Evolutionary conservation across 169 alveolate species (phyloP), one percentile per base, ranked within the genome.

Genomic region (Plasmodium sp.): DNA sequence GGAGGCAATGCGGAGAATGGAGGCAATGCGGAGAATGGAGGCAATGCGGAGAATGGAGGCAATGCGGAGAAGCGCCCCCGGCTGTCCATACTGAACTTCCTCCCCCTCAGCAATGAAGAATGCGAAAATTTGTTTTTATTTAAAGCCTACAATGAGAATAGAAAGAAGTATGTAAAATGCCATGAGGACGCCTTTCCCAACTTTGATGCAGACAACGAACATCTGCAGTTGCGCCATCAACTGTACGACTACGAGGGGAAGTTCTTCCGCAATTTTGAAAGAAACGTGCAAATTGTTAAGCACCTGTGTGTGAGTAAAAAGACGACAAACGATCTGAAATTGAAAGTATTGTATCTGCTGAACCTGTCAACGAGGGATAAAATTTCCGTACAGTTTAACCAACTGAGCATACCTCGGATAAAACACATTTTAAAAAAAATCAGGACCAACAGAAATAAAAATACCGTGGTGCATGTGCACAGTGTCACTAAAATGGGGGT

Each of bases 61-160:
- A 22, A 22, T 22, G 27, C 27, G 27, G 34, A 56, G 33, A 81
- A 58, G n/a, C n/a, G 43, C 51, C 74, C 92, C 62, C 22, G 27
- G 14, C 36, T 84, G 72, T 84, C 85, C 79, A 84, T 84, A 48
- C 67, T 84, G 43, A 48, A 18, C 75, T 84, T 84, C 48, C 62
- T 84, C 22, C 93, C 93, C 10, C 81, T 84, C 9, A 74, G 14
- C 16, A 75, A 84, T 6, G 84, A 73, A 84, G 93, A 84, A 41
- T n/a, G 84, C 62, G 80, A 84, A 84, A 36, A 39, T 12, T 48
- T 84, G 56, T 84, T 84, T 84, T 51, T 84, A 36, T 84, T 84
- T 74, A 84, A 84, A 34, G 93, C 74, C n/a, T 84, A 84, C 67
- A 73, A 75, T 43, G 93, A 84, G 79, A 84, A 84, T 84, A 84